A percentile compares a stretch with the other conserved stretches of the same genome.
Conservation (phyloP, 108 stramenopile species). For the Fragilaria crotonensis region DNA sequence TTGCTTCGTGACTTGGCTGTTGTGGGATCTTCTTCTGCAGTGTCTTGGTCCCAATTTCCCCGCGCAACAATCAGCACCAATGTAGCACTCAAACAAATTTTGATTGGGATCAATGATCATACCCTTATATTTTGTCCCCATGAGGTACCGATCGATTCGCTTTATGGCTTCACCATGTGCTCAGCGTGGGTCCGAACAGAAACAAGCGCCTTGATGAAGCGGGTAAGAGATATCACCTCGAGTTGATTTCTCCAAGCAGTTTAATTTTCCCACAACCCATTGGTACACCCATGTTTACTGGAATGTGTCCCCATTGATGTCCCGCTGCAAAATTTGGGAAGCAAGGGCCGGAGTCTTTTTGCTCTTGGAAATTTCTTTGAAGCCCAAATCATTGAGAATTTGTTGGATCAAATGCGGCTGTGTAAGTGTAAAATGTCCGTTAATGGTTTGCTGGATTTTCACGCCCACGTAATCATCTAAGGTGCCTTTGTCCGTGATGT, state of each 20-base stretch:
- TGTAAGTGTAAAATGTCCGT: conserved; percentile 7
- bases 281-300: neutral
- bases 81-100: conserved; percentile 30
- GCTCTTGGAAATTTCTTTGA: neutral
- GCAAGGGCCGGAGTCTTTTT: neutral
- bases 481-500: conserved; percentile 13
- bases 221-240: conserved; percentile 31
- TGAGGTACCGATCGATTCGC: conserved; percentile 19
- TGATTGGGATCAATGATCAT: conserved; percentile 14
- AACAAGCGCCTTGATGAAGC: conserved; percentile 26
- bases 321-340: conserved; percentile 1
- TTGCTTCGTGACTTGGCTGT: conserved; percentile 17
- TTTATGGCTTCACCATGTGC: conserved; percentile 25
- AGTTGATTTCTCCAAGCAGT: conserved; percentile 25
- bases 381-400: neutral
- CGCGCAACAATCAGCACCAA: conserved; percentile 39
- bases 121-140: conserved; percentile 15
- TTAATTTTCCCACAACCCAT: conserved; percentile 38
- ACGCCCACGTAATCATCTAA: conserved; percentile 29
- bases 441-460: conserved; percentile 4
- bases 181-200: conserved; percentile 21
- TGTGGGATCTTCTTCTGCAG: conserved; percentile 11
- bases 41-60: conserved; percentile 30
- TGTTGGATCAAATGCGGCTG: conserved; percentile 19
- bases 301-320: neutral